Conservation (phyloP, 306 rosid species). For the Quercus wislizeni region DNA sequence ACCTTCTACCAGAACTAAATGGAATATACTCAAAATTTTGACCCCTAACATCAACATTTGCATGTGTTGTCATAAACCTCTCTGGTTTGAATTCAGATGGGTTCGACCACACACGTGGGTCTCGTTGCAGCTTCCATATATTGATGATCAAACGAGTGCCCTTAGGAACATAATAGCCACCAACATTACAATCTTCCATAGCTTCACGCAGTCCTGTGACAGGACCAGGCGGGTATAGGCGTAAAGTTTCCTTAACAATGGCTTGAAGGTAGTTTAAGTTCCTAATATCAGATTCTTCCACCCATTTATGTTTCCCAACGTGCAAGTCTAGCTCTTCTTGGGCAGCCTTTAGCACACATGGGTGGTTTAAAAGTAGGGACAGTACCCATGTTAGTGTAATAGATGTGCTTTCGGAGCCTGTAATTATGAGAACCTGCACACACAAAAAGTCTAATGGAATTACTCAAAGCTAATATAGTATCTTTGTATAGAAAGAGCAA, state of each 20-base stretch:
- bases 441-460: too few species aligned
- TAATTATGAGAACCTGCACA: too few species aligned
- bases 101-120: neutral
- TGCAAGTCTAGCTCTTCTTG: conserved; percentile 29
- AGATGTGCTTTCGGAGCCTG: conserved; percentile 32
- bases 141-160: too few species aligned
- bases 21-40: neutral
- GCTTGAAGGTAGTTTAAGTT: neutral
- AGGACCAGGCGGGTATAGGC: neutral
- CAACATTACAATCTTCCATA: neutral
- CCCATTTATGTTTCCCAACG: conserved; percentile 16
- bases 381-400: conserved; percentile 26
- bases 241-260: neutral
- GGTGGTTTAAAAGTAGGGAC: conserved; percentile 28
- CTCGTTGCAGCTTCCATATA: too few species aligned
- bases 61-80: neutral
- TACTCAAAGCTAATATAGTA: too few species aligned
- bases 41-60: neutral
- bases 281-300: neutral
- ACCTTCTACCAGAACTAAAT: neutral
- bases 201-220: neutral
- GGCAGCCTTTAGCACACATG: conserved; percentile 17
- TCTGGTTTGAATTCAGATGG: neutral
- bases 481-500: too few species aligned
- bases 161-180: too few species aligned